phyloP scores from a whole-genome alignment of 106 monocot genomes.

The Apostasia shenzhenica region DNA sequence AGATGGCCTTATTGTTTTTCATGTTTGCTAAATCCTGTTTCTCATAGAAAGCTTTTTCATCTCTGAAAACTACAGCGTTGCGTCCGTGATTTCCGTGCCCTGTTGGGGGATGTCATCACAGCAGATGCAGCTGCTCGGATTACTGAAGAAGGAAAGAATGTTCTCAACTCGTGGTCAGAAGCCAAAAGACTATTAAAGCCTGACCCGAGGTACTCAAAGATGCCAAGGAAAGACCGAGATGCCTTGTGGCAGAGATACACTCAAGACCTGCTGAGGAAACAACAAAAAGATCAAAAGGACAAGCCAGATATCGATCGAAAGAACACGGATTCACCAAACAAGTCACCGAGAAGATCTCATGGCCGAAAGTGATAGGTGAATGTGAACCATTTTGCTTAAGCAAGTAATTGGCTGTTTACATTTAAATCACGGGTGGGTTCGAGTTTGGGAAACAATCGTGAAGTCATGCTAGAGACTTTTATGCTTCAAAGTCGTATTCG shows the following conservation, averaged over 20 bases:
- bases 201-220: slow-evolving; percentile 68
- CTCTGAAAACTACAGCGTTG: slow-evolving; percentile 43
- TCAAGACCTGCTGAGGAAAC: slow-evolving; percentile 46
- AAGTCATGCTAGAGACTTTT: no score
- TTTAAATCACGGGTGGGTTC: no score
- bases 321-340: slow-evolving; percentile 9
- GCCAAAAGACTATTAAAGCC: slow-evolving; percentile 62
- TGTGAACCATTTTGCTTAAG: no score
- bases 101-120: slow-evolving; percentile 64
- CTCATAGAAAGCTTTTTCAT: no score
- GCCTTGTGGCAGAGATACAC: slow-evolving; percentile 54
- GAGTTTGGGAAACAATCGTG: no score
- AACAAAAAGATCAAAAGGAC: slow-evolving; percentile 38
- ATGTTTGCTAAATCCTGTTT: no score
- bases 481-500: no score
- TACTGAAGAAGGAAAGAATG: slow-evolving; percentile 46
- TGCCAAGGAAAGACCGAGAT: slow-evolving; percentile 83
- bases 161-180: slow-evolving; percentile 76
- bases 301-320: slow-evolving; percentile 31
- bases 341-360: slow-evolving; percentile 18
- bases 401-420: no score
- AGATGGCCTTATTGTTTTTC: no score
- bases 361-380: slow-evolving; percentile 5
- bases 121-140: slow-evolving; percentile 32
- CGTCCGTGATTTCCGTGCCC: slow-evolving; percentile 45